These are phyloP conservation scores for Naganishia vaughanmartiniae DNA, from an alignment of 768 basidiomycete species.

Conservation along the genomic window DNA sequence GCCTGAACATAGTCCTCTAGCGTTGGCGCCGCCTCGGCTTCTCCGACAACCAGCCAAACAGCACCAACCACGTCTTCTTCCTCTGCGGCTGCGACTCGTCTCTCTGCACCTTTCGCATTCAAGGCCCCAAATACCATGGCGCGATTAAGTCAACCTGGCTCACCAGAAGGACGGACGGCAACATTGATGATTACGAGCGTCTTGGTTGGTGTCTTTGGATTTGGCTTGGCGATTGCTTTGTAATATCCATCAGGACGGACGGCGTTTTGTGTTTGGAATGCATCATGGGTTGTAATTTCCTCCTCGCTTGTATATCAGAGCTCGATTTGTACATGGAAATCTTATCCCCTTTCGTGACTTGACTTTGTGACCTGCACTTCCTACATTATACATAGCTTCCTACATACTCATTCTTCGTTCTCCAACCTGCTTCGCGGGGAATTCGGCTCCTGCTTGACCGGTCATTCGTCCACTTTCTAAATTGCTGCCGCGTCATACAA, in stretches of 20 bases:
- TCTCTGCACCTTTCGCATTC: constrained; percentile 10
- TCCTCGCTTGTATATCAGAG: no score
- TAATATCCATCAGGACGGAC: background rate
- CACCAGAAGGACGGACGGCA: constrained; percentile 12
- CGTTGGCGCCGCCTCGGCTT: background rate
- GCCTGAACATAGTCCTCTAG: background rate
- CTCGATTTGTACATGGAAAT: no score
- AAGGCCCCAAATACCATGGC: constrained; percentile 1
- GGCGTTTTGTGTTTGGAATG: background rate
- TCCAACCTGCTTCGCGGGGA: no score
- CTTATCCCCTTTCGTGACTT: no score
- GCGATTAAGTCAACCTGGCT: constrained; percentile 4
- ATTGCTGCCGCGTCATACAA: no score
- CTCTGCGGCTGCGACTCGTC: constrained; percentile 13
- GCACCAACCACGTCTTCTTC: constrained; percentile 8
- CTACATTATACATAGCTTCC: no score
- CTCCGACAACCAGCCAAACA: background rate
- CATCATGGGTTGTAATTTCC: background rate
- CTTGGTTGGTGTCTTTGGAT: constrained; percentile 11
- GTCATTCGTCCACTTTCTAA: no score
- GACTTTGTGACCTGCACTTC: no score
- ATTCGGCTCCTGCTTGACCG: no score
- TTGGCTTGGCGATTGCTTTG: constrained; percentile 14
- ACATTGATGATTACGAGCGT: constrained; percentile 16
- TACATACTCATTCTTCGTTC: no score